phyloP scores from a whole-genome alignment of 805 yeast species.

The Saturnispora bothae region DNA sequence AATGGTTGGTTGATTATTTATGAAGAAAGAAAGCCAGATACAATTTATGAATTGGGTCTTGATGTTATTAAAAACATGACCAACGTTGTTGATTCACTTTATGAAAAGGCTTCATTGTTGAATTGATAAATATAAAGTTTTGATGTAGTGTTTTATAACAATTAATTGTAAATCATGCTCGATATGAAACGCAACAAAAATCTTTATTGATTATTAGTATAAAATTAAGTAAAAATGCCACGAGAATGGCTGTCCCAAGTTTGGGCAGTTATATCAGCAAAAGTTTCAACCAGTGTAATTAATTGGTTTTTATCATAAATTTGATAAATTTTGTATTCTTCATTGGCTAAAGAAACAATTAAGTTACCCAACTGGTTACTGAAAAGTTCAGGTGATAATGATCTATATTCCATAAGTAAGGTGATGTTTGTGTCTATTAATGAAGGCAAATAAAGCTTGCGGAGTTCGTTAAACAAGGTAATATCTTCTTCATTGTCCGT shows the following conservation, averaged over 20 bases:
- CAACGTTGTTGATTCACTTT: slow-evolving; percentile 77
- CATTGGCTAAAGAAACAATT: slow-evolving; percentile 59
- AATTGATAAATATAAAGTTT: too few relatives aligned
- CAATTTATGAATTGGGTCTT: slow-evolving; percentile 77
- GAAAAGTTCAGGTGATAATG: slow-evolving; percentile 29
- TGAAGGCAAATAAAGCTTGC: slow-evolving; percentile 64
- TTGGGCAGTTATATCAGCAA: slow-evolving; percentile 40
- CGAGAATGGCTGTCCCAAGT: too few relatives aligned
- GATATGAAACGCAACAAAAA: too few relatives aligned
- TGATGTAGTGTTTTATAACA: too few relatives aligned
- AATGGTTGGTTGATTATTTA: slow-evolving; percentile 94
- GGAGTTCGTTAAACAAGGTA: slow-evolving; percentile 39
- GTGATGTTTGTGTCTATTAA: slow-evolving; percentile 58
- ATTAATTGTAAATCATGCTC: too few relatives aligned
- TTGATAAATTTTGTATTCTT: slow-evolving; percentile 46
- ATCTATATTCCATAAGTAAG: slow-evolving; percentile 36
- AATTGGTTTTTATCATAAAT: slow-evolving; percentile 29
- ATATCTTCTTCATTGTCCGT: slow-evolving; percentile 22
- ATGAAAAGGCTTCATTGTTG: slow-evolving; percentile 84
- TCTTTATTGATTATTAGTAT: too few relatives aligned
- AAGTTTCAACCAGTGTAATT: slow-evolving; percentile 38
- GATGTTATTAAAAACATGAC: slow-evolving; percentile 83
- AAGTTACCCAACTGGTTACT: slow-evolving; percentile 48
- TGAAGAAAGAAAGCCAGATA: slow-evolving; percentile 81
- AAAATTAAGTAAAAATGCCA: too few relatives aligned